Percentiles rank a stretch among this genome's conserved stretches.
These are phyloP conservation scores for Kodamaea suecica DNA, from an alignment of 1,139 yeast genomes.

Conservation along the genomic window DNA sequence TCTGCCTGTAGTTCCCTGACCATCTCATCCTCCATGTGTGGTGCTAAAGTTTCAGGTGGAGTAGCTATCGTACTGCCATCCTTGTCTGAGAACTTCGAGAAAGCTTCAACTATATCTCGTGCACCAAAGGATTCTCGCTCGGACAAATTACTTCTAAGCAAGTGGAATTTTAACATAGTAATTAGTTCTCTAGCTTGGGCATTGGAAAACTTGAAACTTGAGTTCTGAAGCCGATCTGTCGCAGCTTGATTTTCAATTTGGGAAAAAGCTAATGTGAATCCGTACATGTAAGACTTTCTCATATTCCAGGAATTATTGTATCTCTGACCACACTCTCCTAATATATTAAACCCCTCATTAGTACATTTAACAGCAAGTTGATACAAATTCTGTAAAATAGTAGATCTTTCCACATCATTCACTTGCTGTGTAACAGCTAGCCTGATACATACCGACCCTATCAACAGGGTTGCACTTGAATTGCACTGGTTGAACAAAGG, in stretches of 20 bases:
- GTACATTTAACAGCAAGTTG: slow-evolving; percentile 8
- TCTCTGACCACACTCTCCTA: slow-evolving; percentile 13
- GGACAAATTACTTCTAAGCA: slow-evolving; percentile 1
- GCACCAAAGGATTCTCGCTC: slow-evolving; percentile 4
- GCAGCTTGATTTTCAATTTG: slow-evolving; percentile 4
- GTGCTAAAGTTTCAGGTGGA: slow-evolving; percentile 6
- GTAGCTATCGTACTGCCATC: neutral
- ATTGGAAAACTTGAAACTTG: slow-evolving; percentile 6
- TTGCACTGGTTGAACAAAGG: slow-evolving; percentile 12
- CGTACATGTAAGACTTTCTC: slow-evolving; percentile 14
- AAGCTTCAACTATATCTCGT: slow-evolving; percentile 5
- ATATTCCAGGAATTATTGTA: slow-evolving; percentile 21
- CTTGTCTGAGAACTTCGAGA: slow-evolving; percentile 2
- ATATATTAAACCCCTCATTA: slow-evolving; percentile 7
- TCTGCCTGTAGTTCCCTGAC: slow-evolving; percentile 22
- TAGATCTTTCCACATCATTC: slow-evolving; percentile 5
- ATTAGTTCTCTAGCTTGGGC: slow-evolving; percentile 9
- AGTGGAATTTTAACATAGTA: slow-evolving; percentile 5
- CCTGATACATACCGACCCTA: slow-evolving; percentile 10
- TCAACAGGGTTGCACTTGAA: slow-evolving; percentile 11
- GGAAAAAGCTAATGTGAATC: slow-evolving; percentile 9
- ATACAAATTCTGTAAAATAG: slow-evolving; percentile 2
- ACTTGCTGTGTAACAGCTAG: slow-evolving; percentile 8
- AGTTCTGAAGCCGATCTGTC: slow-evolving; percentile 3
- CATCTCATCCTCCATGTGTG: slow-evolving; percentile 13